Evolutionary conservation across 176 grass and related monocot genomes (phyloP).

Genomic region (Carex parvula): DNA sequence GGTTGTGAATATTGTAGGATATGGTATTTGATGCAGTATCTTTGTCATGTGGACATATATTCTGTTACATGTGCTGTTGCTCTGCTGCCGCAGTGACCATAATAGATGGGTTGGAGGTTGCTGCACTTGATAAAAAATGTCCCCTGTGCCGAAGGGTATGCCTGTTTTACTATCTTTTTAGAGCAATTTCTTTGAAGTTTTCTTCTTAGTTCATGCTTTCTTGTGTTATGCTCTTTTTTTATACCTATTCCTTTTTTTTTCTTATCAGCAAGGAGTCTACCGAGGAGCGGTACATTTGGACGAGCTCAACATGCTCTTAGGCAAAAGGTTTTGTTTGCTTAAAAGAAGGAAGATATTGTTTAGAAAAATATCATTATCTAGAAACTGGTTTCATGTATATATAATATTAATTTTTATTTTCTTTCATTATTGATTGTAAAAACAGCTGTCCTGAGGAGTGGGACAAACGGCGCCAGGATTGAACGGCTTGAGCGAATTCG

Average conservation of each 20-base stretch:
- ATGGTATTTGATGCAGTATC: conserved; percentile 67
- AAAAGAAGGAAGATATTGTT: not conserved
- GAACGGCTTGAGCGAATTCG: conserved; percentile 65
- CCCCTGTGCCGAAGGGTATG: conserved; percentile 66
- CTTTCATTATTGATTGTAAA: not conserved
- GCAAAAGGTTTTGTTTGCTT: conserved; percentile 43
- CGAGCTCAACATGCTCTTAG: conserved; percentile 73
- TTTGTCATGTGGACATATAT: conserved; percentile 85
- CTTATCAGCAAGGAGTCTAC: conserved; percentile 58
- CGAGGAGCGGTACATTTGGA: conserved; percentile 52
- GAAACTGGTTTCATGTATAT: not conserved
- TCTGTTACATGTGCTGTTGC: conserved; percentile 76
- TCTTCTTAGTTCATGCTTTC: not conserved
- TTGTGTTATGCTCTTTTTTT: not conserved
- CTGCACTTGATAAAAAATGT: conserved; percentile 56
- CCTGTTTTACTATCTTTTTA: not conserved
- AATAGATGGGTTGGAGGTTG: conserved; percentile 60
- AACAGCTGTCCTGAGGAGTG: conserved; percentile 75
- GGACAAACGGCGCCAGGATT: conserved; percentile 43
- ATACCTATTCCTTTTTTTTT: not conserved
- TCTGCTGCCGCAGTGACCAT: conserved; percentile 71
- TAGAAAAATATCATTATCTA: not conserved
- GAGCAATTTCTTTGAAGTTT: not conserved
- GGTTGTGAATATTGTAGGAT: conserved; percentile 37
- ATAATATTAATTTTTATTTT: not conserved